These are phyloP conservation scores for Rosa lucieae DNA, from an alignment of 306 rosid species.

Conservation along the genomic window DNA sequence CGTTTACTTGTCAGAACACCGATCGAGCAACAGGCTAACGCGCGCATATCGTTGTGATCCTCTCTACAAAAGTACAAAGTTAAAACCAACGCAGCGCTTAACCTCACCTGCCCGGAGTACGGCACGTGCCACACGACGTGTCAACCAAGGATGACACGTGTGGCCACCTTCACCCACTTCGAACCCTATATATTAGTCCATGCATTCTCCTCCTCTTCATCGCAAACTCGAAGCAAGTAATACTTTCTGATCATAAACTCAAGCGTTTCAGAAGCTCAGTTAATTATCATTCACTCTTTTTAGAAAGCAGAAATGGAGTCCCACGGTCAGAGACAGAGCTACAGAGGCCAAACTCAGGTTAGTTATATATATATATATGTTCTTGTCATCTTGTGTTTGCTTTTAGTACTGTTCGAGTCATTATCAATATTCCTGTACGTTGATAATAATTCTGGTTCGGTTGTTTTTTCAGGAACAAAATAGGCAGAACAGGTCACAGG, in stretches of 20 bases:
- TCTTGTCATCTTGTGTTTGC: neutral
- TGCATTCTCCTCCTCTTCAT: neutral
- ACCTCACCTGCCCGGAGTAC: neutral
- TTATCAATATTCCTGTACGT: neutral
- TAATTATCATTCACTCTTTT: neutral
- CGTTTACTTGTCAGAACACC: neutral
- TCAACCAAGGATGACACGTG: conserved; percentile 41
- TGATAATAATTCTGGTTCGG: neutral
- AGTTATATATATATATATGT: neutral
- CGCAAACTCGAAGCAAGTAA: neutral
- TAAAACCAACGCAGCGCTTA: neutral
- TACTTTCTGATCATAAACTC: neutral
- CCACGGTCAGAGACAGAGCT: conserved; percentile 34
- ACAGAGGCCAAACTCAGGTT: conserved; percentile 50
- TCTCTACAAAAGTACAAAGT: neutral
- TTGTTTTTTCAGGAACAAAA: conserved; percentile 36
- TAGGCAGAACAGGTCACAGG: conserved; percentile 26
- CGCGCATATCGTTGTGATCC: conserved; percentile 1
- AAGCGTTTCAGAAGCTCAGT: neutral
- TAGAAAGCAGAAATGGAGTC: conserved; percentile 45
- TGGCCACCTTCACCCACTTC: neutral
- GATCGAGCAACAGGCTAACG: conserved; percentile 26
- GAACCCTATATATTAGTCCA: conserved; percentile 26
- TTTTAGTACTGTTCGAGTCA: neutral
- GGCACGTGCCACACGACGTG: conserved; percentile 57